Conservation (phyloP, 352 stramenopile genomes). For the Phytophthora europaea region DNA sequence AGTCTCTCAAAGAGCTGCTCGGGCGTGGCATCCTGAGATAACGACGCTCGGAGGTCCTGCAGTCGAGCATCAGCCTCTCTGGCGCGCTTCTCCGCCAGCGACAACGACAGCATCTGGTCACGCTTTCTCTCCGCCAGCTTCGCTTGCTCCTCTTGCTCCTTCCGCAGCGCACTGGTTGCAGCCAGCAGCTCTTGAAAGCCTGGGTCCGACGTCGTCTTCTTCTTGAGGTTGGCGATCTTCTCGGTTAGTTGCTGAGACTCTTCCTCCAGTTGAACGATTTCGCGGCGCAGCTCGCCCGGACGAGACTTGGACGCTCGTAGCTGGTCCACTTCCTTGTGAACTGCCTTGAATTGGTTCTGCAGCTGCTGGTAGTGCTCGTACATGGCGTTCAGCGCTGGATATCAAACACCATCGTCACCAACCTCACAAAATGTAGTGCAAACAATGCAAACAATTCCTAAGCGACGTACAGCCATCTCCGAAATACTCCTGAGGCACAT, state of each 20-base stretch:
- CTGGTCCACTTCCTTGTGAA: constrained; percentile 93
- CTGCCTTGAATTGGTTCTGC: constrained; percentile 93
- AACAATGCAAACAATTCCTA: neutral
- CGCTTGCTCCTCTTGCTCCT: constrained; percentile 96
- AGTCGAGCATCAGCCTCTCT: constrained; percentile 80
- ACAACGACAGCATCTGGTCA: constrained; percentile 90
- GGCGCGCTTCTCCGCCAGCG: constrained; percentile 85
- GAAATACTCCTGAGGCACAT: constrained; percentile 95
- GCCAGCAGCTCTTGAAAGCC: constrained; percentile 92
- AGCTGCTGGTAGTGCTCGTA: constrained; percentile 94
- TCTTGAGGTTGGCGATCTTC: constrained; percentile 92
- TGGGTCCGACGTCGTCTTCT: constrained; percentile 75
- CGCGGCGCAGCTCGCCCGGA: constrained; percentile 86
- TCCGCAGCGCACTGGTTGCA: constrained; percentile 91
- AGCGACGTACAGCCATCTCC: constrained; percentile 78
- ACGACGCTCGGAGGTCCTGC: constrained; percentile 73
- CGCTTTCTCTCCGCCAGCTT: constrained; percentile 90
- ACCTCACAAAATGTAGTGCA: neutral
- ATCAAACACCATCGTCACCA: constrained; percentile 2
- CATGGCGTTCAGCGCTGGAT: constrained; percentile 71
- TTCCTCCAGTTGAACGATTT: constrained; percentile 94
- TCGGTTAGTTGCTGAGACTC: constrained; percentile 92
- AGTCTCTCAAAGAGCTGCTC: constrained; percentile 92
- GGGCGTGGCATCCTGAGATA: constrained; percentile 79
- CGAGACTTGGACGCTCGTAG: constrained; percentile 81